phyloP scores from a whole-genome alignment of 129 eudicot species.

The Saposhnikovia divaricata region DNA sequence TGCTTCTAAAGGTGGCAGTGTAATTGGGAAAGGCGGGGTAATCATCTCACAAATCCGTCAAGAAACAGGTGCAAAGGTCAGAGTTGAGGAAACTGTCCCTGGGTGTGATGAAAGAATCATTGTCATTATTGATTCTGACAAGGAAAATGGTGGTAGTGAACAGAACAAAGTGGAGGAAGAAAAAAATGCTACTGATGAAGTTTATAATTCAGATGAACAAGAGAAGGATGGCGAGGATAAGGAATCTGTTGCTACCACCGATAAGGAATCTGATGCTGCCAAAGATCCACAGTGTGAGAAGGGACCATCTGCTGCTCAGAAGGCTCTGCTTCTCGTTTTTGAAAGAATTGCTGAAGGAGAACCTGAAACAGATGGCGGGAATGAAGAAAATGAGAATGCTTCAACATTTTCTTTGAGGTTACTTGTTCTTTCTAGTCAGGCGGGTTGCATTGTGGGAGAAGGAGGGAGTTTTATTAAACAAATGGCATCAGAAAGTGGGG shows the following conservation, averaged over 20 bases:
- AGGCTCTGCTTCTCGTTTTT: slow-evolving; percentile 68
- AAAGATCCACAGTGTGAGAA: slow-evolving; percentile 41
- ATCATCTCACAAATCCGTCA: slow-evolving; percentile 68
- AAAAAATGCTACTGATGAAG: slow-evolving; percentile 24
- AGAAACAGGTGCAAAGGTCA: slow-evolving; percentile 70
- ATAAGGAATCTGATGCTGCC: slow-evolving; percentile 29
- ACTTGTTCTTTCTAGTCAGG: slow-evolving; percentile 69
- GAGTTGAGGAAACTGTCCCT: slow-evolving; percentile 61
- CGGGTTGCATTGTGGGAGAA: slow-evolving; percentile 62
- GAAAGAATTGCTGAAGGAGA: slow-evolving; percentile 61
- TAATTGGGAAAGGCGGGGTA: slow-evolving; percentile 65
- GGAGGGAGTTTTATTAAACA: slow-evolving; percentile 60
- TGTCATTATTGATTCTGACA: slow-evolving; percentile 46
- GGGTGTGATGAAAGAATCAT: slow-evolving; percentile 90
- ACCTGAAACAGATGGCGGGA: slow-evolving; percentile 39
- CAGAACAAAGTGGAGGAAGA: slow-evolving; percentile 38
- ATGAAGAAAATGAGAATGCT: slow-evolving; percentile 27
- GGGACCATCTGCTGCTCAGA: slow-evolving; percentile 47
- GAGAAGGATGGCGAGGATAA: slow-evolving; percentile 33
- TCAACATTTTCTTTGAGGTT: slow-evolving; percentile 43
- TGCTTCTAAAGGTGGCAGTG: slow-evolving; percentile 43
- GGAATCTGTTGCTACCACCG: slow-evolving; percentile 32
- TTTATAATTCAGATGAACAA: slow-evolving; percentile 20
- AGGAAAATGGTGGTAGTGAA: slow-evolving; percentile 34
- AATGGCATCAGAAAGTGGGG: slow-evolving; percentile 77